Evolutionary conservation across 2,329 filamentous ascomycete species (phyloP).

Genomic region (Diaporthe vaccinii): DNA sequence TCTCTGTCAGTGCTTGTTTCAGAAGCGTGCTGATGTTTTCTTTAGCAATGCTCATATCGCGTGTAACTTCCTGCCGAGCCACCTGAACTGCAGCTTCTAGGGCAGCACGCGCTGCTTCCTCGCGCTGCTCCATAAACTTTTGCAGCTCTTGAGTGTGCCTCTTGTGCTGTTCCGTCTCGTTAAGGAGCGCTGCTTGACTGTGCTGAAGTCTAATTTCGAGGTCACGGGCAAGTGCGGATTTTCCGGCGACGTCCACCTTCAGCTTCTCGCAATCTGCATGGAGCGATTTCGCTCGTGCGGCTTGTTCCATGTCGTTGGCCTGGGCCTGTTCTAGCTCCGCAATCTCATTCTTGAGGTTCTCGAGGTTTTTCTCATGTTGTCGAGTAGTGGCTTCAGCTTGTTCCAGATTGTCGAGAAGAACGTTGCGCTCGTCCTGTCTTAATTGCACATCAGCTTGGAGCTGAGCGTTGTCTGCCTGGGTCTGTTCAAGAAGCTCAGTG

Average conservation of each 20-base stretch:
- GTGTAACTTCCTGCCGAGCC: conserved; percentile 50
- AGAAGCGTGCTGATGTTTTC: conserved; percentile 47
- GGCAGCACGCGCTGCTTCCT: conserved; percentile 39
- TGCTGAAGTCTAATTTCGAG: conserved; percentile 43
- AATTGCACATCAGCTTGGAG: conserved; percentile 9
- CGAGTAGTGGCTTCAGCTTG: not conserved
- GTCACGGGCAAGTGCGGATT: conserved; percentile 38
- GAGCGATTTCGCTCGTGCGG: conserved; percentile 34
- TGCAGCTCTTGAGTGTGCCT: conserved; percentile 41
- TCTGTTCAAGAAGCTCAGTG: conserved; percentile 22
- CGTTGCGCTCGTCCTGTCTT: conserved; percentile 8
- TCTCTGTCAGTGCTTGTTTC: conserved; percentile 44
- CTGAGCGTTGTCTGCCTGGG: conserved; percentile 15
- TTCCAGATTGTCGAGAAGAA: not conserved
- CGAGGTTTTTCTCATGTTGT: conserved; percentile 12
- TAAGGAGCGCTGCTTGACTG: conserved; percentile 36
- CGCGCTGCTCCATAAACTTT: conserved; percentile 42
- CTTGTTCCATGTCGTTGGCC: conserved; percentile 25
- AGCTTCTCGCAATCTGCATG: conserved; percentile 38
- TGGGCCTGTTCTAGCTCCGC: conserved; percentile 42
- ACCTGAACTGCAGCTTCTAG: conserved; percentile 47
- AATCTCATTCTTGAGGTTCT: conserved; percentile 41
- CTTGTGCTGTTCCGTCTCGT: conserved; percentile 42
- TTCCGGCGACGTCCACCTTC: conserved; percentile 41
- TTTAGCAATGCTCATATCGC: conserved; percentile 46